phyloP scores from a whole-genome alignment of 257 asterid species.

The Buddleja alternifolia region DNA sequence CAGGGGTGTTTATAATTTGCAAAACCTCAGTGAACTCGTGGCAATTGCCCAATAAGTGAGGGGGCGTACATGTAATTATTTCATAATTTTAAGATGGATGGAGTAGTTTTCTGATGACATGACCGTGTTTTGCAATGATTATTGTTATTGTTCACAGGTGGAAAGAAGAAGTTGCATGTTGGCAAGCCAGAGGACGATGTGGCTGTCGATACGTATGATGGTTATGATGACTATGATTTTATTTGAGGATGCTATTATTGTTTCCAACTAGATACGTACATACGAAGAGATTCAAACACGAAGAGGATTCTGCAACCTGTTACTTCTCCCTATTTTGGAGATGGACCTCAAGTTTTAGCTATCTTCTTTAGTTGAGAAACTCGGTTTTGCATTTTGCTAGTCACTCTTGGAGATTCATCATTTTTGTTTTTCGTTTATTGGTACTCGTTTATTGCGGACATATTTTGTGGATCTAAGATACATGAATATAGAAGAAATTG shows the following conservation, averaged over 20 bases:
- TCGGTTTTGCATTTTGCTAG: not conserved
- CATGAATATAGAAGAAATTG: conserved; percentile 7
- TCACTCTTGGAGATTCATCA: conserved; percentile 14
- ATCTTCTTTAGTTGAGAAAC: conserved; percentile 28
- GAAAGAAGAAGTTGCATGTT: conserved; percentile 82
- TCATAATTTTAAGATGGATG: conserved; percentile 25
- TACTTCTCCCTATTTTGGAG: conserved; percentile 41
- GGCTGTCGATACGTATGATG: conserved; percentile 52
- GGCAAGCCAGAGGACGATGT: conserved; percentile 74
- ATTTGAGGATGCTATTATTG: conserved; percentile 67
- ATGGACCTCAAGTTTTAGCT: conserved; percentile 35
- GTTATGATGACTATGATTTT: conserved; percentile 76
- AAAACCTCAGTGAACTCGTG: too few species aligned
- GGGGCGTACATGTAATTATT: too few species aligned
- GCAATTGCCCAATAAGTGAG: too few species aligned
- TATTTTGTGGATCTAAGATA: conserved; percentile 12
- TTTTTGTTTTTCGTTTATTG: not conserved
- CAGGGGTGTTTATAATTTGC: too few species aligned
- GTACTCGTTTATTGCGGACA: too few species aligned
- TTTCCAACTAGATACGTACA: conserved; percentile 19
- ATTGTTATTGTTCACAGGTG: conserved; percentile 48
- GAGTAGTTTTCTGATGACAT: not conserved
- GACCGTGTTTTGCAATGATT: conserved; percentile 32
- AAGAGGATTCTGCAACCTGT: conserved; percentile 40
- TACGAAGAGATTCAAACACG: conserved; percentile 14